These are phyloP conservation scores for Penicillium sp. DNA, from an alignment of 2,329 filamentous ascomycete genomes.

Conservation along the genomic window DNA sequence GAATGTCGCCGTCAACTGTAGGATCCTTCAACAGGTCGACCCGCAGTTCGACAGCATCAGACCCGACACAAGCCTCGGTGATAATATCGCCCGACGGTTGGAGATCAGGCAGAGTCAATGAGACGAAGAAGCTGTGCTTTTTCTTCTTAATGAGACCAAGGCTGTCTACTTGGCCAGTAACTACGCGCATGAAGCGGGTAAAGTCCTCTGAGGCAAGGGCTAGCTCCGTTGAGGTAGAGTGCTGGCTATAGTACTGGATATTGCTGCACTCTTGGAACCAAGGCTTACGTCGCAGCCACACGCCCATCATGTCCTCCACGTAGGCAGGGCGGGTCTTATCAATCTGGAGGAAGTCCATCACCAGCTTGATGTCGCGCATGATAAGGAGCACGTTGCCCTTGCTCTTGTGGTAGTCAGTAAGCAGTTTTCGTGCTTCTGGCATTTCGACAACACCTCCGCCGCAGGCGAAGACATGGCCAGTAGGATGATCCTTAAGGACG, in stretches of 20 bases:
- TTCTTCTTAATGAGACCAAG: conserved; percentile 62
- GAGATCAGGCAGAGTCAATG: conserved; percentile 78
- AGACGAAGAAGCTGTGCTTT: conserved; percentile 83
- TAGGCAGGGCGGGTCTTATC: conserved; percentile 93
- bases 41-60: conserved; percentile 90
- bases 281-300: conserved; percentile 83
- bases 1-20: conserved; percentile 55
- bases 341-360: conserved; percentile 81
- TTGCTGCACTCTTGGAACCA: conserved; percentile 95
- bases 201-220: conserved; percentile 65
- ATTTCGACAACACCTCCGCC: conserved; percentile 92
- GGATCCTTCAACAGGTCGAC: conserved; percentile 83
- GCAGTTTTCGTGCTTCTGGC: conserved; percentile 71
- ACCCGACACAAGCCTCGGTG: conserved; percentile 72
- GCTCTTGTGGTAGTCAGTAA: conserved; percentile 68
- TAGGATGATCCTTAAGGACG: conserved; percentile 70
- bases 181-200: conserved; percentile 65
- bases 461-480: conserved; percentile 82
- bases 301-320: conserved; percentile 84
- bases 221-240: conserved; percentile 51
- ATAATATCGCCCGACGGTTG: conserved; percentile 62
- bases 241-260: conserved; percentile 84
- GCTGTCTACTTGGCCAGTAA: conserved; percentile 60
- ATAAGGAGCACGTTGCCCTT: conserved; percentile 85
- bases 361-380: conserved; percentile 79